Base-by-base conservation (phyloP, 768 basidiomycete species). In the Boletus insuetus region DNA sequence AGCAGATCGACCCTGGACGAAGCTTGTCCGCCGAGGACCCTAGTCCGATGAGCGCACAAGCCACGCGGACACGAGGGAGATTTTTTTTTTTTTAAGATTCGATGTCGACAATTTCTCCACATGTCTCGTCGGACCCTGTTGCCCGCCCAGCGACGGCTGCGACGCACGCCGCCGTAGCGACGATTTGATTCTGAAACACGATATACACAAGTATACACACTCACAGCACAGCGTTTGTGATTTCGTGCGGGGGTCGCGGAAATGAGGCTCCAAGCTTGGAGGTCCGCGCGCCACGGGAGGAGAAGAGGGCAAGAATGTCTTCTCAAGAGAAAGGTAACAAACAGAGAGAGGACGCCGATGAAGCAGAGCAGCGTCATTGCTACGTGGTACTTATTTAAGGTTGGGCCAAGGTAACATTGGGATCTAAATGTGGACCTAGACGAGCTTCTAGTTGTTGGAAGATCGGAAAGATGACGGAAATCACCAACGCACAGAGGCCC, bases 11-110 rank as follows among this genome's bases (percentile, higher is more conserved):
- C 60, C 56, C 61, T 58, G 46, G 51, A 31, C 4, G n/a, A 41
- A 35, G 17, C n/a, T n/a, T 48, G 6, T 31, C 45, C 51, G 41
- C 61, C 49, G 48, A 47, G 8, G 31, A 38, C 16, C 17, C 19
- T 45, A 17, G 11, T 53, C 60, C 55, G 60, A 63, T 20, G 37
- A 14, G 13, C 56, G 61, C 56, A 48, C 57, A 10, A 26, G 29
- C 47, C 32, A 22, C 34, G 41, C 34, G 16, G 9, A n/a, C 13
- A 24, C 19, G 35, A 32, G 26, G 6, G 22, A 22, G 13, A 6
- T 6, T 20, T 34, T 31, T 32, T 34, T 31, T 32, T 41, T 13
- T 41, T 13, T 17, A 49, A 55, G 54, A 42, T 58, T 51, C 40
- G 5, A 40, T 9, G 46, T 31, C 16, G n/a, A 26, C 35, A 38